Evolutionary conservation across 345 rosid genomes (phyloP).

Genomic region (Erodium maritimum): DNA sequence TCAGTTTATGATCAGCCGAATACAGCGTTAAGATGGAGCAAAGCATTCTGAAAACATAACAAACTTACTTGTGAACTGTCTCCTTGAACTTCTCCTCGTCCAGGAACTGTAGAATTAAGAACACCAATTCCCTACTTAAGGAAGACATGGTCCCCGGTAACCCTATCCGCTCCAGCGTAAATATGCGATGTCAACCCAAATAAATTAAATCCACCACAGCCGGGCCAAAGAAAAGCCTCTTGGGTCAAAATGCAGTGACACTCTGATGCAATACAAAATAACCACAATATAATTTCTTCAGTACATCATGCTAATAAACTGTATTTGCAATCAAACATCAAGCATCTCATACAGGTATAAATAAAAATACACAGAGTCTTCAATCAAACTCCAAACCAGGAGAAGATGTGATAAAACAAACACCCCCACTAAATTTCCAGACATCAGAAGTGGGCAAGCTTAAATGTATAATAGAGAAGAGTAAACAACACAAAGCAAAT

Average conservation of each 20-base stretch:
- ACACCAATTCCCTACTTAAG: conserved; percentile 56
- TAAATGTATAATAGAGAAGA: background rate
- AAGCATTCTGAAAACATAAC: background rate
- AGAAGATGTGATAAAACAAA: too few species aligned
- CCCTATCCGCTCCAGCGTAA: conserved; percentile 40
- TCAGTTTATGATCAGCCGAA: conserved; percentile 3
- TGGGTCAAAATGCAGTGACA: conserved; percentile 7
- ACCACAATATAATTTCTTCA: conserved; percentile 8
- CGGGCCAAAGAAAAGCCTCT: conserved; percentile 5
- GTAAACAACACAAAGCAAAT: background rate
- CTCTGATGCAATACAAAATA: background rate
- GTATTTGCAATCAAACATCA: conserved; percentile 1
- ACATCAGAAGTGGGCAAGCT: background rate
- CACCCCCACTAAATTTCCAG: too few species aligned
- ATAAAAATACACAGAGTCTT: background rate
- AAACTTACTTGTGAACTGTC: conserved; percentile 50
- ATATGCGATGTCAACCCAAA: conserved; percentile 9
- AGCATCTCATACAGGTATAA: background rate
- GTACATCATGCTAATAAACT: conserved; percentile 2
- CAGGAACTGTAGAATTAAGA: conserved; percentile 51
- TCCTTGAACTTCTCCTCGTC: conserved; percentile 53
- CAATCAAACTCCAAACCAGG: background rate
- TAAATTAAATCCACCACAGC: background rate
- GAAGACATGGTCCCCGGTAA: conserved; percentile 48
- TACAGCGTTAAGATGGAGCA: background rate